A percentile compares a stretch with the other conserved stretches of the same genome.
These are phyloP conservation scores for Deinandra increscens DNA, from an alignment of 129 eudicot species.

Conservation along the genomic window DNA sequence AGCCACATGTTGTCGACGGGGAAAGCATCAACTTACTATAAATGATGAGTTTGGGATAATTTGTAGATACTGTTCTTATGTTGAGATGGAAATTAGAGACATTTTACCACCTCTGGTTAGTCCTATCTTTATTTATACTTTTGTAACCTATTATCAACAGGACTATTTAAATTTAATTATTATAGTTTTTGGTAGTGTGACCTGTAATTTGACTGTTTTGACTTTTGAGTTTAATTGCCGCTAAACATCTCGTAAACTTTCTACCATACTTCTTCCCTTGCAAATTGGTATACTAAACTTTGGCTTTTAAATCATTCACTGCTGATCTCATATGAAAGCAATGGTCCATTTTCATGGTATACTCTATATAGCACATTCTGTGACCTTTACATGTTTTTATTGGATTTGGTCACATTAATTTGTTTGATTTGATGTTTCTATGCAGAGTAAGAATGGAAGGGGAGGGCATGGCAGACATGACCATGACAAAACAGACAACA, in stretches of 20 bases:
- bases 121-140: not conserved
- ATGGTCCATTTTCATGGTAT: not conserved
- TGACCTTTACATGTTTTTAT: not conserved
- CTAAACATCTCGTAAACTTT: not conserved
- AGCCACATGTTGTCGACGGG: slow-evolving; percentile 38
- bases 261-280: slow-evolving; percentile 3
- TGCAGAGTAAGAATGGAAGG: slow-evolving; percentile 33
- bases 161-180: not conserved
- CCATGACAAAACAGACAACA: slow-evolving; percentile 12
- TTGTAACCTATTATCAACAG: slow-evolving; percentile 17
- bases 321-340: not conserved
- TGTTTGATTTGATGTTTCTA: too few species aligned
- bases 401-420: too few species aligned
- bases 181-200: not conserved
- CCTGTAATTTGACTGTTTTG: not conserved
- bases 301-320: not conserved
- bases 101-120: slow-evolving; percentile 62
- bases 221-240: not conserved
- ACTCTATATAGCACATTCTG: not conserved
- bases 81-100: slow-evolving; percentile 51
- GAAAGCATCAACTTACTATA: slow-evolving; percentile 41
- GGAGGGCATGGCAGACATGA: slow-evolving; percentile 36
- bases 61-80: slow-evolving; percentile 51
- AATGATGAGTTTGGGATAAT: slow-evolving; percentile 61
- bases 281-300: not conserved